Evolutionary conservation across 2,329 filamentous ascomycete genomes (phyloP), one percentile per base, ranked within the genome.

Genomic region (Trichoderma oligosporum): DNA sequence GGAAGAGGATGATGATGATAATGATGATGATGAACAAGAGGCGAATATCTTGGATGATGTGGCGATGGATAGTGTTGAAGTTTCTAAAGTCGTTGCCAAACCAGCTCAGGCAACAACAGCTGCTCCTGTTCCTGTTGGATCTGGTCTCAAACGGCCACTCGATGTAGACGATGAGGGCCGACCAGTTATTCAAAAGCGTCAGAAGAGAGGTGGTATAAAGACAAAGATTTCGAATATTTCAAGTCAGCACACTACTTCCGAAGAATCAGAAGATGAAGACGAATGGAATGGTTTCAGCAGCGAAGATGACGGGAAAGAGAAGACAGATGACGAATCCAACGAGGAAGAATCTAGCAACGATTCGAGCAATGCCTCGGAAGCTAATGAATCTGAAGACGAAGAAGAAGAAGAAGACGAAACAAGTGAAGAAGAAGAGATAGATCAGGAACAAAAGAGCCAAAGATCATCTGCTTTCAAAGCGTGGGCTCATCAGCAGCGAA

Each of bases 401-500:
- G 69, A 71, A 11, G 68, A 69, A 65, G 65, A 68, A 3, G 67
- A 71, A 1, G 69, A 71, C 9, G 68, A 69, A 2, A 69, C 67
- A 1, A 69, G 68, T 4, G 70, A 68, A 2, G 67, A 69, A 9
- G 69, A 73, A 8, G 64, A 61, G 2, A 64, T 66, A 1, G 59
- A 64, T 8, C 65, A 64, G 18, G 62, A 62, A 7, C 52, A 61
- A 31, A 66, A 69, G 45, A 65, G 68, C 14, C 68, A 71, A 63
- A 73, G 60, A 70, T 70, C 73, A 6, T 84, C 82, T 2, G 91
- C 90, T 0, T 99, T 99, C 79, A 97, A 97, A 71, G 82, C 87
- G 2, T 99, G 94, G 94, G 94, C 94, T 18, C 85, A 86, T 27
- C 84, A 89, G 65, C 88, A 94, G 71, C 83, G 92, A 57, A 96